Conservation (phyloP, 2,329 filamentous ascomycete genomes). For the Cryphonectria radicalis region DNA sequence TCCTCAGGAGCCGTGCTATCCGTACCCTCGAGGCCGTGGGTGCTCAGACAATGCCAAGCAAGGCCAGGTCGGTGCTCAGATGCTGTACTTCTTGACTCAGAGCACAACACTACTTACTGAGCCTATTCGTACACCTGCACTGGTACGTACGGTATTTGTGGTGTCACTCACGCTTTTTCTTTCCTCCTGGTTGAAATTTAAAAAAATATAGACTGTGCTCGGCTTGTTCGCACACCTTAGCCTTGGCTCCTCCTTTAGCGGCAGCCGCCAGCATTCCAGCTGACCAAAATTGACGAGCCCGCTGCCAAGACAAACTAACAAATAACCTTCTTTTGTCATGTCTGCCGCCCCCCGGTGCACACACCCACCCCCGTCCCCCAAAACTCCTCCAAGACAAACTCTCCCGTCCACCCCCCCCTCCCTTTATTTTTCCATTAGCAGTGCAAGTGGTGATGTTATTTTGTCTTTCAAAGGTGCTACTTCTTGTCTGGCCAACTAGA, state of each 20-base stretch:
- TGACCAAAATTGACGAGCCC: constrained; percentile 9
- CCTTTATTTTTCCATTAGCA: background rate
- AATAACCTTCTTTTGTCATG: constrained; percentile 13
- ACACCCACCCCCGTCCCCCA: constrained; percentile 1
- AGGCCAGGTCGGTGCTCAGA: background rate
- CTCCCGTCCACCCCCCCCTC: background rate
- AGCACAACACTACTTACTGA: background rate
- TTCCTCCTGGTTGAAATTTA: background rate
- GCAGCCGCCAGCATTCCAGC: background rate
- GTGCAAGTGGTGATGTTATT: background rate
- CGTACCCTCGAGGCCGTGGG: no score
- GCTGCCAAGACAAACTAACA: constrained; percentile 14
- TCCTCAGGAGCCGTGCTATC: background rate
- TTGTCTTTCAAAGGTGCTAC: background rate
- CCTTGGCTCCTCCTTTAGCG: background rate
- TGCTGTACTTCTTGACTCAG: background rate
- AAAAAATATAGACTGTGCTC: background rate
- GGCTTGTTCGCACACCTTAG: background rate
- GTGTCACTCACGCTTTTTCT: no score
- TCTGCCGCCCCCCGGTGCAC: constrained; percentile 1
- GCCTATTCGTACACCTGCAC: background rate
- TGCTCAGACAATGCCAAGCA: background rate
- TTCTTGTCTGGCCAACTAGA: no score
- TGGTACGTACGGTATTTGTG: background rate
- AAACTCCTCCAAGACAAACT: background rate